Evolutionary conservation across 176 grass and related monocot species (phyloP).

Genomic region (Chloris gayana): DNA sequence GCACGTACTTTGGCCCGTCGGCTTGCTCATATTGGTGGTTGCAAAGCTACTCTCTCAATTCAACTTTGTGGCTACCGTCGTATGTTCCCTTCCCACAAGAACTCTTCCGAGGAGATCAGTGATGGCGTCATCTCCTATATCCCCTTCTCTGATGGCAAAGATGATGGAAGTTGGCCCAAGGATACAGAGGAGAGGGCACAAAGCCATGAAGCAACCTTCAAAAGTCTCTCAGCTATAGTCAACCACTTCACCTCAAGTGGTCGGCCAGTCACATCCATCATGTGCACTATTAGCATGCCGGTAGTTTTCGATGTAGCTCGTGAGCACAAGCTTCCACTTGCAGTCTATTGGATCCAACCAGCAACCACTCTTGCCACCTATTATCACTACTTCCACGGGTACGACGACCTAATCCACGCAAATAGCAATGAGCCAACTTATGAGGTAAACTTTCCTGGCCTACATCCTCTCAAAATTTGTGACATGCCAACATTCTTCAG

Average conservation of each 20-base stretch:
- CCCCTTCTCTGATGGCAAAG: slow-evolving; percentile 43
- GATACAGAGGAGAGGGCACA: neutral
- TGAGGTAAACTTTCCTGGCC: slow-evolving; percentile 34
- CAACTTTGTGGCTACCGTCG: slow-evolving; percentile 23
- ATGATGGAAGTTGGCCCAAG: neutral
- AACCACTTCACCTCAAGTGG: neutral
- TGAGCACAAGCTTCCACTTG: slow-evolving; percentile 34
- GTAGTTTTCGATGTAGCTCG: slow-evolving; percentile 33
- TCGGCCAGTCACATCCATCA: slow-evolving; percentile 35
- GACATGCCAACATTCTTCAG: slow-evolving; percentile 48
- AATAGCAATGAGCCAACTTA: neutral
- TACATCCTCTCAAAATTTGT: slow-evolving; percentile 19
- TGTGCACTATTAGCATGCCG: slow-evolving; percentile 33
- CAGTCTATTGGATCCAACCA: slow-evolving; percentile 53
- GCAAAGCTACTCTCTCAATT: slow-evolving; percentile 38
- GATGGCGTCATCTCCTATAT: slow-evolving; percentile 28
- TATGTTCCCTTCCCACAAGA: slow-evolving; percentile 37
- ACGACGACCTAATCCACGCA: slow-evolving; percentile 13
- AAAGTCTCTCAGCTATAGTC: slow-evolving; percentile 36
- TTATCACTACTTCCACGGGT: slow-evolving; percentile 61
- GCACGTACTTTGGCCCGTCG: slow-evolving; percentile 21
- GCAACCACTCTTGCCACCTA: slow-evolving; percentile 6
- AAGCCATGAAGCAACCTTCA: neutral
- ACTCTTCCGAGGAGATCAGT: neutral
- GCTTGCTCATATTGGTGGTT: slow-evolving; percentile 8